These are phyloP conservation scores for Nitzschia sp. DNA, from an alignment of 108 stramenopile genomes.

Conservation along the genomic window DNA sequence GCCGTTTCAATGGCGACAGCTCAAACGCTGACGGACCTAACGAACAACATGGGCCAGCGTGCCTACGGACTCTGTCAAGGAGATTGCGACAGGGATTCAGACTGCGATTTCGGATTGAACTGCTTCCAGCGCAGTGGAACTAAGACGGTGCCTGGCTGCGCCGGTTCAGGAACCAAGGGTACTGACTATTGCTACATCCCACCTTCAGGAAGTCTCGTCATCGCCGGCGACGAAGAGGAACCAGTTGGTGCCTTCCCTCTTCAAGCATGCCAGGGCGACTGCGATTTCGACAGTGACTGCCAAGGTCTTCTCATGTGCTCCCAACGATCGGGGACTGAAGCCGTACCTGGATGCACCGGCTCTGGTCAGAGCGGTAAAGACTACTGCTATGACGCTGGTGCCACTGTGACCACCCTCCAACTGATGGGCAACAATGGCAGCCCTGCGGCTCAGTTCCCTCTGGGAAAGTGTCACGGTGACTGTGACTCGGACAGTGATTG, in stretches of 20 bases:
- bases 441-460: slow-evolving; percentile 18
- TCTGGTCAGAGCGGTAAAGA: slow-evolving; percentile 31
- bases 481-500: slow-evolving; percentile 58
- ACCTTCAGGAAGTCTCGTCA: background rate
- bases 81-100: slow-evolving; percentile 37
- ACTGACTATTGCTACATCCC: slow-evolving; percentile 24
- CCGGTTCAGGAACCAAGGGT: slow-evolving; percentile 21
- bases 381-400: slow-evolving; percentile 28
- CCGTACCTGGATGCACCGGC: slow-evolving; percentile 54
- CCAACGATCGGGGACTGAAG: slow-evolving; percentile 20
- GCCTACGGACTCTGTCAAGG: slow-evolving; percentile 32
- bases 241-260: slow-evolving; percentile 25
- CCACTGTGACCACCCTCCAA: background rate
- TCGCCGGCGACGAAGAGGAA: background rate
- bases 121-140: slow-evolving; percentile 21
- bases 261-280: slow-evolving; percentile 49
- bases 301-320: slow-evolving; percentile 25
- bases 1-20: no score
- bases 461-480: slow-evolving; percentile 47
- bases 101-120: slow-evolving; percentile 22
- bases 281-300: slow-evolving; percentile 55
- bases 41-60: background rate
- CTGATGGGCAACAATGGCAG: background rate
- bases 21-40: background rate
- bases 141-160: slow-evolving; percentile 28